A percentile compares a stretch with the other conserved stretches of the same genome.
Evolutionary conservation across 495 filamentous ascomycete species (phyloP).

Genomic region (Bryoglossum gracile): DNA sequence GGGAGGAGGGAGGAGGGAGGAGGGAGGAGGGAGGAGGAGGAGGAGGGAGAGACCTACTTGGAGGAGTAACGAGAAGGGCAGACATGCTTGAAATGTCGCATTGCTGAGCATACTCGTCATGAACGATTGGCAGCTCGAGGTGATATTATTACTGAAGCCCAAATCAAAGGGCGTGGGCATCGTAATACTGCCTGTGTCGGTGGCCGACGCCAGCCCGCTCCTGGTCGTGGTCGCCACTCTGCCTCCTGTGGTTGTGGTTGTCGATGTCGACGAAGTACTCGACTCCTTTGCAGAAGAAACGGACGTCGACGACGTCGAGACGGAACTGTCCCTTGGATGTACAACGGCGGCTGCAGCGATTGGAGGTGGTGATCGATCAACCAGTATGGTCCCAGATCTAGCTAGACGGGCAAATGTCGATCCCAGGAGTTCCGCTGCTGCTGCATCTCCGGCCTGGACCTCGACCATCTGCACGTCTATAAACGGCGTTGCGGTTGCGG

Average conservation of each 20-base stretch:
- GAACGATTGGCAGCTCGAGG: slow-evolving; percentile 55
- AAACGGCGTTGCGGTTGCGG: slow-evolving; percentile 14
- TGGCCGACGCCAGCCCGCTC: slow-evolving; percentile 13
- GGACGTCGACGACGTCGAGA: background rate
- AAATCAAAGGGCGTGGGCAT: slow-evolving; percentile 70
- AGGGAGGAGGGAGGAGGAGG: too few species aligned
- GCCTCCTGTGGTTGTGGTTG: background rate
- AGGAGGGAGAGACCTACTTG: slow-evolving; percentile 37
- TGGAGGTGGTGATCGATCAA: slow-evolving; percentile 21
- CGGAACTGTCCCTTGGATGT: slow-evolving; percentile 2
- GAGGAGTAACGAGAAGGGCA: slow-evolving; percentile 68
- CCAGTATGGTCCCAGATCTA: slow-evolving; percentile 19
- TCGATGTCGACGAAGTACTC: slow-evolving; percentile 1
- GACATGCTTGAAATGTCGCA: slow-evolving; percentile 56
- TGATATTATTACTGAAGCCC: slow-evolving; percentile 62
- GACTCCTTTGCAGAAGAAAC: too few species aligned
- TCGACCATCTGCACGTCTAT: slow-evolving; percentile 23
- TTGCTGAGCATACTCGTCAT: slow-evolving; percentile 59
- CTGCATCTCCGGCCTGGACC: background rate
- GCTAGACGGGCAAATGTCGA: slow-evolving; percentile 16
- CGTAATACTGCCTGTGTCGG: slow-evolving; percentile 27
- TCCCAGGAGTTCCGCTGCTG: slow-evolving; percentile 10
- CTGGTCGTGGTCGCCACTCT: background rate
- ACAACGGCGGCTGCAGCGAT: background rate
- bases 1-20: background rate